Base-by-base conservation (phyloP, 1,284 basidiomycete genomes). In the Grifola frondosa region DNA sequence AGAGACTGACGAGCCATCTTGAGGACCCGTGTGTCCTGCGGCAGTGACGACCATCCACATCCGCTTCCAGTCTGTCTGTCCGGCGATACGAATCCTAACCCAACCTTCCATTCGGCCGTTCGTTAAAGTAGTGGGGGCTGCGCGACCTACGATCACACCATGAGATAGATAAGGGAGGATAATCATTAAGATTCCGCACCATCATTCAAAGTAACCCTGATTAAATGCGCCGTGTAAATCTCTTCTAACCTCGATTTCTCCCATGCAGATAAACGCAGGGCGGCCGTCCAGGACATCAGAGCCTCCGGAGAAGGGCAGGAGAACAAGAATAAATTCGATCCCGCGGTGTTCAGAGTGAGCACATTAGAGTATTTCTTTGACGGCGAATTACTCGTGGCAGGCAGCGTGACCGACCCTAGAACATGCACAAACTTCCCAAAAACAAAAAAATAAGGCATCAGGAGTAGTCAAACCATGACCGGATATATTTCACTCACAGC, bases 221-320 rank as follows among this genome's bases (percentile, higher is more conserved):
- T 80, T 33, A 98, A 71, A 68, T 97, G 91, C 2, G 94, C 95
- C 0, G 96, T 98, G 65, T 99, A 99, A 46, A 99, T 93, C 67
- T 98, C 96, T 65, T 97, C 94, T 17, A 98, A 75, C 20, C 95
- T 82, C 1, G 91, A 89, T 57, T 97, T 93, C 66, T 99, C 96
- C 93, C 95, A 99, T 38, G 90, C 81, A 7, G 90, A 84, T 6
- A 99, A 77, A 13, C 97, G 85, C 28, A 99, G 77, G 6, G 93
- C 93, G 17, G 91, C 86, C 15, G 91, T 84, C 95, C 95, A 98
- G n/a, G 85, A 83, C 30, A 89, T 73, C 37, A 96, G 74, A 3
- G 87, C 77, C 17, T 74, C 65, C 5, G 84, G 77, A 12, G 76
- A 75, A 2, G 88, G 87, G 58, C 90, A 93, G 5, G 91, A 90